Evolutionary conservation across 768 basidiomycete genomes (phyloP), one percentile per base, ranked within the genome.

Genomic region (Tulasnella sp.): DNA sequence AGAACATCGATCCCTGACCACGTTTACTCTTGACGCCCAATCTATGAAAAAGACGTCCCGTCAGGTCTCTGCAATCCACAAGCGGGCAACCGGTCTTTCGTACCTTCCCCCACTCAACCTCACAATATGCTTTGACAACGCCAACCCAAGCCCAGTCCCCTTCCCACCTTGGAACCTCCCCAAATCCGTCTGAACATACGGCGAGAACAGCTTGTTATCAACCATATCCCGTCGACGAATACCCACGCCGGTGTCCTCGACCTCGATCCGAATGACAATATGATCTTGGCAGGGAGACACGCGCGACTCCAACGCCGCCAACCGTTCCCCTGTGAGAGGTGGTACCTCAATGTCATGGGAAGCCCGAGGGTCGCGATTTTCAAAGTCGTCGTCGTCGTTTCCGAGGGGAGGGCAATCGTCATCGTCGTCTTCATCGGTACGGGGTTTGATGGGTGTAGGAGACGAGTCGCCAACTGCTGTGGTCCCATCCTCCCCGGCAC

Each of bases 181-280:
- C 54, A 85, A 83, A 72, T 85, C 85, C 11, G 85, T 85, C 75
- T 86, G 85, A 9, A 81, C 80, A 73, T 82, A 83, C 0, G 83
- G 81, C 67, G 78, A 77, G 64, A 73, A 74, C n/a, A 73, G 64
- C 25, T 64, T 14, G 38, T 75, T 75, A n/a, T 75, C 74, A 14
- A 75, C 67, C 64, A 77, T 58, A 38, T 77, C 67, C 31, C 38
- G 49, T 39, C 76, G 15, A 31, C 36, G 40, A 22, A 86, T 80
- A 1, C 85, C 85, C 14, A 85, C 84, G 72, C 85, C 85, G 5
- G 84, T 85, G 76, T 86, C 85, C 39, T 81, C 80, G 8, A 86
- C 81, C 76, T 85, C 85, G 31, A 86, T 83, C 31, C 85, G 80
- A 22, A 85, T 82, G 39, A 86, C 80, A 71, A 83, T 81, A 5